phyloP scores from a whole-genome alignment of 23 red algal species.

The Gracilaria domingensis region DNA sequence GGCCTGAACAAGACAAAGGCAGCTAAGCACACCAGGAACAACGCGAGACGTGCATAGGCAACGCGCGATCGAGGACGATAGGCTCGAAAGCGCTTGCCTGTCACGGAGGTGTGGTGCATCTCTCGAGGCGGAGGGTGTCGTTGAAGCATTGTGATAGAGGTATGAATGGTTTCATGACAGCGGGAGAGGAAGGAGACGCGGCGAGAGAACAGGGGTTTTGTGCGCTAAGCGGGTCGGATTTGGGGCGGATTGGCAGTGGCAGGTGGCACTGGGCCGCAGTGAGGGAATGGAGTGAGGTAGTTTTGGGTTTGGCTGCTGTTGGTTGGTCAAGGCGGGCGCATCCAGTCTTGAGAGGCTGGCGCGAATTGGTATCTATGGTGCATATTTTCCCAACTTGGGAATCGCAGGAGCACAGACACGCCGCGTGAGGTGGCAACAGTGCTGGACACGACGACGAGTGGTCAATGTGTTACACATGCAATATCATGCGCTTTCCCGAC shows the following conservation, averaged over 20 bases:
- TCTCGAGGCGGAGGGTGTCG: background rate
- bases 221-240: background rate
- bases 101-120: slow-evolving; percentile 18
- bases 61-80: background rate
- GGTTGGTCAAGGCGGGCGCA: no score
- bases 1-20: background rate
- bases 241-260: background rate
- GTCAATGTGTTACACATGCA: background rate
- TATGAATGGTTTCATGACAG: background rate
- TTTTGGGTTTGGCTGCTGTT: background rate
- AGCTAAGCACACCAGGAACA: background rate
- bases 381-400: no score
- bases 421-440: background rate
- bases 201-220: background rate
- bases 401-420: no score
- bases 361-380: no score
- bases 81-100: slow-evolving; percentile 28
- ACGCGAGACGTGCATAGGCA: background rate
- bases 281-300: background rate
- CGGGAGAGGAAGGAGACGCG: background rate
- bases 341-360: no score
- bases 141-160: slow-evolving; percentile 3
- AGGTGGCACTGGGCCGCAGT: background rate
- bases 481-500: background rate
- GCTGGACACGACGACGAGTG: slow-evolving; percentile 3